These are phyloP conservation scores for Pseudogymnoascus sp. DNA, from an alignment of 2,329 filamentous ascomycete species.

Conservation along the genomic window DNA sequence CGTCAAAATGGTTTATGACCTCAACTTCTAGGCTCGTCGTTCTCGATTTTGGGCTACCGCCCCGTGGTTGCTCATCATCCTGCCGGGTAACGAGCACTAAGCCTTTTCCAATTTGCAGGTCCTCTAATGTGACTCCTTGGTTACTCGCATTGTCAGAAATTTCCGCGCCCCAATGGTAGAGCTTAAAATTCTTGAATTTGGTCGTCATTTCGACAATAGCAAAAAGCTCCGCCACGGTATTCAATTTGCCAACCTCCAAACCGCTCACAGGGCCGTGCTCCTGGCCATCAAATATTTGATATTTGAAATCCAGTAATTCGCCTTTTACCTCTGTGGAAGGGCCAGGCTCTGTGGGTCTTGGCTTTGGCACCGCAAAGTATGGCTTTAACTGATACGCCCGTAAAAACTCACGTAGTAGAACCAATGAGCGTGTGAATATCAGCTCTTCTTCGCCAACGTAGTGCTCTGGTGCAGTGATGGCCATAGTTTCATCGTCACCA, in stretches of 20 bases:
- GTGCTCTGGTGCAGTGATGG: slow-evolving; percentile 39
- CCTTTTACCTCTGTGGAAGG: slow-evolving; percentile 42
- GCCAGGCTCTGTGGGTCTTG: slow-evolving; percentile 28
- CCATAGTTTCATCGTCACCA: slow-evolving; percentile 46
- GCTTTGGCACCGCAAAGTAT: slow-evolving; percentile 50
- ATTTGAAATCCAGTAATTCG: slow-evolving; percentile 58
- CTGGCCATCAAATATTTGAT: slow-evolving; percentile 62
- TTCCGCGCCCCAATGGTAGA: slow-evolving; percentile 62
- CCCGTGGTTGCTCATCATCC: slow-evolving; percentile 37
- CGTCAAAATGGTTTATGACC: slow-evolving; percentile 72
- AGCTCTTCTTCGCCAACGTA: slow-evolving; percentile 49
- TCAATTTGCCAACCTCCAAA: slow-evolving; percentile 59
- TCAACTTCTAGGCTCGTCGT: slow-evolving; percentile 64
- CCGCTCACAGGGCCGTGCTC: slow-evolving; percentile 51
- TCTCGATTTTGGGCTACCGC: slow-evolving; percentile 40
- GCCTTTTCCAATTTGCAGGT: slow-evolving; percentile 58
- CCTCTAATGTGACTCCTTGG: slow-evolving; percentile 54
- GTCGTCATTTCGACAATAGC: slow-evolving; percentile 60
- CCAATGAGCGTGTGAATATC: slow-evolving; percentile 60
- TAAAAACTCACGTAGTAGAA: slow-evolving; percentile 60
- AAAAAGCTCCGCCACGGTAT: slow-evolving; percentile 63
- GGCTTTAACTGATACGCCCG: slow-evolving; percentile 54
- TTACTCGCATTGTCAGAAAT: slow-evolving; percentile 53
- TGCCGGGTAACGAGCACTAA: slow-evolving; percentile 59
- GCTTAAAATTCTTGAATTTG: slow-evolving; percentile 66